Conservation (phyloP, 2,329 filamentous ascomycete species). For the Colletotrichum trifolii region DNA sequence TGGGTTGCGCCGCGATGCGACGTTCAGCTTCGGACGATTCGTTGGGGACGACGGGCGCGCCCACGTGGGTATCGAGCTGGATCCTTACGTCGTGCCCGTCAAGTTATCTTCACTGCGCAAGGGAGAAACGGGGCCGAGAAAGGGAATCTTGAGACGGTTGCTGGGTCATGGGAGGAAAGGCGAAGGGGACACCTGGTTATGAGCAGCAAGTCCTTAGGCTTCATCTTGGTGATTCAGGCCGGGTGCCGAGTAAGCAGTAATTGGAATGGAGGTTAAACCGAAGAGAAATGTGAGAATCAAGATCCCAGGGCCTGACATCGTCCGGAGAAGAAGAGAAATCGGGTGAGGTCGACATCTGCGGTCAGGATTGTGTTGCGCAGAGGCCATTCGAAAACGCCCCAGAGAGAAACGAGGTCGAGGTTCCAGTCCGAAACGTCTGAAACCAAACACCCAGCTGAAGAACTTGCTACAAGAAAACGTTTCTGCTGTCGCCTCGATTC, state of each 20-base stretch:
- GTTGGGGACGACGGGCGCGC: conserved; percentile 56
- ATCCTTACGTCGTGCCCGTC: conserved; percentile 53
- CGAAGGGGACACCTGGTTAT: conserved; percentile 32
- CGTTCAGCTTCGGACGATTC: conserved; percentile 62
- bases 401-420: no score
- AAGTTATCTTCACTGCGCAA: conserved; percentile 25
- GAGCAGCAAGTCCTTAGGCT: background rate
- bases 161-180: conserved; percentile 2
- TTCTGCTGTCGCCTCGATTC: background rate
- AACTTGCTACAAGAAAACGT: background rate
- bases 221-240: no score
- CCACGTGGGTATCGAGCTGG: conserved; percentile 63
- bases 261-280: no score
- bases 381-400: no score
- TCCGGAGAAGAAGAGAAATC: no score
- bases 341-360: no score
- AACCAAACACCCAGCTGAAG: no score
- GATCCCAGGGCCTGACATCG: no score
- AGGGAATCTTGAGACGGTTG: background rate
- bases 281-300: no score
- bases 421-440: no score
- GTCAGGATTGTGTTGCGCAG: rapidly evolving
- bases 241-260: no score
- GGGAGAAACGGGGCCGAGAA: conserved; percentile 25
- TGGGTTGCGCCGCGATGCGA: background rate